These are phyloP conservation scores for Luzula sylvatica DNA, from an alignment of 176 grass and related monocot genomes.

Conservation along the genomic window DNA sequence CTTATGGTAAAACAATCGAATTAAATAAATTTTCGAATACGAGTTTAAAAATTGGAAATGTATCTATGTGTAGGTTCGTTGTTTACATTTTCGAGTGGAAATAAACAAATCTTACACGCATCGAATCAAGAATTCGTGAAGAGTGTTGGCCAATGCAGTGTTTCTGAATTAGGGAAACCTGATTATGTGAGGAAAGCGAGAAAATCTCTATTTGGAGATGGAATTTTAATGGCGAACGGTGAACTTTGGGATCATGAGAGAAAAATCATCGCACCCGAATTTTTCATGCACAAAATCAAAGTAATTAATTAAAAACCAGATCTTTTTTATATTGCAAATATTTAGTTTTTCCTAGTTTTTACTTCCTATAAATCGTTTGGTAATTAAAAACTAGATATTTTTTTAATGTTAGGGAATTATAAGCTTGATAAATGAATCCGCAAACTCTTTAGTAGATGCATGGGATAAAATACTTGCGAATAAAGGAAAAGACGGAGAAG, in stretches of 20 bases:
- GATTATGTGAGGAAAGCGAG: slow-evolving; percentile 41
- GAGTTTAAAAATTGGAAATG: neutral
- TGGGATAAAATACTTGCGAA: slow-evolving; percentile 41
- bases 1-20: slow-evolving; percentile 43
- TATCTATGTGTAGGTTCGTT: slow-evolving; percentile 29
- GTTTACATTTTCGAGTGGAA: slow-evolving; percentile 58
- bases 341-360: neutral
- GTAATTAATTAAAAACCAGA: slow-evolving; percentile 30
- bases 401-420: slow-evolving; percentile 47
- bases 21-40: slow-evolving; percentile 5
- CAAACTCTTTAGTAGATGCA: slow-evolving; percentile 26
- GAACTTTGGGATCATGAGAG: slow-evolving; percentile 62
- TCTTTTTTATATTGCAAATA: neutral
- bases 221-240: slow-evolving; percentile 53
- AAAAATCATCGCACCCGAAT: slow-evolving; percentile 61
- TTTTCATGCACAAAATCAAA: slow-evolving; percentile 89
- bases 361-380: neutral
- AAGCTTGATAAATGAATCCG: slow-evolving; percentile 39
- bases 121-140: slow-evolving; percentile 54
- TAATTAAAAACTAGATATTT: neutral
- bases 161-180: slow-evolving; percentile 55
- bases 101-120: slow-evolving; percentile 36
- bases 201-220: slow-evolving; percentile 49
- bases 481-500: slow-evolving; percentile 25
- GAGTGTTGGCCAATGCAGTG: slow-evolving; percentile 44